Evolutionary conservation across 306 rosid species (phyloP), one percentile per base, ranked within the genome.

Genomic region (Quercus wislizeni): DNA sequence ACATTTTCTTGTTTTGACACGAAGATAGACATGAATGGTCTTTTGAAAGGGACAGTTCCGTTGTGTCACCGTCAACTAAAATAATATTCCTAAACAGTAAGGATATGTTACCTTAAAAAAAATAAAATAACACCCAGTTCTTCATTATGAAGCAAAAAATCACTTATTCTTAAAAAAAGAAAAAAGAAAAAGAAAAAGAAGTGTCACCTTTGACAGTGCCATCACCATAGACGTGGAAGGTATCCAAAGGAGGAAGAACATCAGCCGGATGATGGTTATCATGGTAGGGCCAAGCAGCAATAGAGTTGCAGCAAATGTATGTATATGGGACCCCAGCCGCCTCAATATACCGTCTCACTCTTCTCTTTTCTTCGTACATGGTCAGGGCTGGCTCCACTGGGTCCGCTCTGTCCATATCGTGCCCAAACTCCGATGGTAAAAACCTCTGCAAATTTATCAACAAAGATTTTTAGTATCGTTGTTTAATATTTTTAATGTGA

Each of bases 201-300:
- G 54, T 11, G 5, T 49, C 1, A 71, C 75, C 75, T 71, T 71
- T 71, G 6, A 71, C 57, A 17, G 59, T 23, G 38, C 75, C 75
- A 71, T 71, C 75, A 0, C 75, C 75, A 0, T 71, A 71, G 0
- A 71, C 51, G 4, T 71, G 17, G 59, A 49, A 71, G n/a, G 1
- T 4, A 52, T 71, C 75, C 61, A 71, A 49, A 1, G 75, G 75
- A 49, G 75, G 75, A 12, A 71, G 59, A 71, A 71, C 75, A 11
- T 71, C 75, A 0, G 75, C 75, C 3, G 75, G 75, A 46, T 71
- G 75, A 71, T 56, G 51, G 33, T 71, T 71, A 9, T 71, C 75
- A 23, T 71, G 75, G 23, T 49, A 71, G 41, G 75, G 75, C 75
- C 75, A 71, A 0, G 75, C 75, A 23, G 75, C 75, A 25, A 71